Base-by-base conservation (phyloP, 176 grass and related monocot genomes). In the Avena eriantha region DNA sequence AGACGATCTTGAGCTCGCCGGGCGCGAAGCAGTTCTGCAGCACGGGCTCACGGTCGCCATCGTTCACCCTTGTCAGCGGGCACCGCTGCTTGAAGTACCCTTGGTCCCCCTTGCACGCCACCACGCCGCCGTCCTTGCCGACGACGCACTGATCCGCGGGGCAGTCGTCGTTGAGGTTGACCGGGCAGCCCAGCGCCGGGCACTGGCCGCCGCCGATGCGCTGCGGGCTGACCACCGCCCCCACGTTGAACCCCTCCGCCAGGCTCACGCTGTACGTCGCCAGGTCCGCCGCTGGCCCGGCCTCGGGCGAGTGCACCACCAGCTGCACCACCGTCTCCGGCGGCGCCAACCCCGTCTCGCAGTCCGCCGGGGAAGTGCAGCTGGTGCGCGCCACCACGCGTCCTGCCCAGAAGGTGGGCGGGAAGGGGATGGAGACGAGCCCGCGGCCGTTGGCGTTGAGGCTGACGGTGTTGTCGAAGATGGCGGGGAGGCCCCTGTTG, bases 1-100 rank as follows among this genome's bases (percentile, higher is more conserved):
- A 90, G 64, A 87, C 79, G 89, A 90, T 4, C 84, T 90, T 90
- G 45, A 90, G 73, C 89, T 90, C 84, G 9, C 89, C 73, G 3
- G 89, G 89, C 13, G 29, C 84, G 9, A 34, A 7, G 80, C 84
- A 90, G 3, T 15, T 45, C 84, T 87, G 84, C 80, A 74, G 73
- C 33, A 87, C 89, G 64, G 89, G 80, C 89, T 90, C 89, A 0
- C 78, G 73, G 33, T 90, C 89, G 18, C 0, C 3, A 13, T 17
- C 2, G 21, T 67, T 87, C 80, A 80, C 86, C 65, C 84, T 18
- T 13, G 89, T 83, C 16, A 86, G 73, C 55, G 89, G 89, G 90
- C 82, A 91, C 50, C 17, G 31, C 9, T 29, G 8, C 78, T 86
- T 90, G 79, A 85, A 90, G 71, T 82, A 90, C 0, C 7, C 18